These are phyloP conservation scores for Yamagishiella unicocca DNA, from an alignment of 139 green algal genomes.

Conservation along the genomic window DNA sequence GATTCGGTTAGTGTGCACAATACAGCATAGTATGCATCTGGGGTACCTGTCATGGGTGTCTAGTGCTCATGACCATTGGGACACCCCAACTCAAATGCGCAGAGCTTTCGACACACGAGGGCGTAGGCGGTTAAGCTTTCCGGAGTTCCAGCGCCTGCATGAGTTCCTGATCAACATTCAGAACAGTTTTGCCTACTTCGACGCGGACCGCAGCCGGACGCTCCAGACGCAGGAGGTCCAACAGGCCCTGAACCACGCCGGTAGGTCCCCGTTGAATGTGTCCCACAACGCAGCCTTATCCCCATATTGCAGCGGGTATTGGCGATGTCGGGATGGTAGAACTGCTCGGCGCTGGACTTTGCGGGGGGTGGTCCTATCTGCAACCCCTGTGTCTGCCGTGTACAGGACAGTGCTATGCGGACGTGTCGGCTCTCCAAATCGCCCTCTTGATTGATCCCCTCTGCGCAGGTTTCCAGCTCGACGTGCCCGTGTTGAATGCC, in stretches of 20 bases:
- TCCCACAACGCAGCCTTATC: too few species aligned
- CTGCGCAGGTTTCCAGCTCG: conserved; percentile 57
- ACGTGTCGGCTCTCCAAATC: too few species aligned
- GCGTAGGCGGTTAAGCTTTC: conserved; percentile 29
- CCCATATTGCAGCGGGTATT: too few species aligned
- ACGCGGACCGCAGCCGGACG: conserved; percentile 32
- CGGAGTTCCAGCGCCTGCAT: conserved; percentile 44
- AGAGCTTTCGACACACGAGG: conserved; percentile 46
- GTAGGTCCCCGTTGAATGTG: conserved; percentile 13
- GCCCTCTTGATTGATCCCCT: too few species aligned
- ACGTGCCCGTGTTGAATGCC: conserved; percentile 48
- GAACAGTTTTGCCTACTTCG: conserved; percentile 49
- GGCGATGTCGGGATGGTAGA: too few species aligned
- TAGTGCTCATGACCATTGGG: too few species aligned
- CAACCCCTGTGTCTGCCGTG: too few species aligned
- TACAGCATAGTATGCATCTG: not conserved
- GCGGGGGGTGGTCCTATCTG: too few species aligned
- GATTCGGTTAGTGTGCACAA: conserved; percentile 25
- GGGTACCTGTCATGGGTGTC: too few species aligned
- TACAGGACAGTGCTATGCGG: too few species aligned
- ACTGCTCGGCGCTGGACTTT: too few species aligned
- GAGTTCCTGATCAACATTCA: conserved; percentile 48
- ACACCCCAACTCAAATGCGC: too few species aligned
- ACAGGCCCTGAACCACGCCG: conserved; percentile 36
- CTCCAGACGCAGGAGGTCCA: conserved; percentile 38